Conservation (phyloP, 192 early-diverging fungal genomes). For the Podila verticillata region DNA sequence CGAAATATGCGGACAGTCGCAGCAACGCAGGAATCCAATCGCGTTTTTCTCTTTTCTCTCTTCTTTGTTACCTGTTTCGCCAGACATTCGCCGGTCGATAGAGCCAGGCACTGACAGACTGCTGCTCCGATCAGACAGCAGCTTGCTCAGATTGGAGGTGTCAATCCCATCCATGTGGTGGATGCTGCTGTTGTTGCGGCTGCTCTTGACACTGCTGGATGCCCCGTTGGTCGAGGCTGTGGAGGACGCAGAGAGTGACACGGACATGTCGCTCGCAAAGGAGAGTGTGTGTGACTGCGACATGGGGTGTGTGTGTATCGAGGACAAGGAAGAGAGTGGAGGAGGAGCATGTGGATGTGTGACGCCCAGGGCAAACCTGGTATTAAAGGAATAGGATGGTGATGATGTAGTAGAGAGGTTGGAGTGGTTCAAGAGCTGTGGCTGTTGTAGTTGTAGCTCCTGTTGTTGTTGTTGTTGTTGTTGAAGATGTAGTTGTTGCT, state of each 20-base stretch:
- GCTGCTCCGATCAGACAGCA: neutral
- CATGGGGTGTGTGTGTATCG: neutral
- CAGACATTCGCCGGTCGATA: neutral
- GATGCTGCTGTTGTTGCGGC: neutral
- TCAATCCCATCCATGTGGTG: neutral
- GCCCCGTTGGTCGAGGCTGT: neutral
- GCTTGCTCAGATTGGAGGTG: neutral
- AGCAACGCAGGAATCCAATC: no score
- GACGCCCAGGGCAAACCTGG: neutral
- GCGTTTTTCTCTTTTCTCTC: no score
- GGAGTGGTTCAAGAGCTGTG: neutral
- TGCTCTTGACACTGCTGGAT: neutral
- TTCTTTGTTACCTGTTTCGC: neutral
- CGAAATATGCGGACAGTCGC: no score
- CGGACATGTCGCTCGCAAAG: no score
- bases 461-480: neutral
- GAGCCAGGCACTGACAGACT: neutral
- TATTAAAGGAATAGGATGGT: neutral
- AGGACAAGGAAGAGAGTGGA: constrained; percentile 1
- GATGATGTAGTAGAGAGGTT: constrained; percentile 2
- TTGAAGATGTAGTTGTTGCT: neutral
- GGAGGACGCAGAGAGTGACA: neutral
- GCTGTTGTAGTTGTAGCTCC: neutral
- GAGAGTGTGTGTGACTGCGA: no score
- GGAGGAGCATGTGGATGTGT: neutral